phyloP scores from a whole-genome alignment of 2,329 filamentous ascomycete genomes.

The Colletotrichum sp. region DNA sequence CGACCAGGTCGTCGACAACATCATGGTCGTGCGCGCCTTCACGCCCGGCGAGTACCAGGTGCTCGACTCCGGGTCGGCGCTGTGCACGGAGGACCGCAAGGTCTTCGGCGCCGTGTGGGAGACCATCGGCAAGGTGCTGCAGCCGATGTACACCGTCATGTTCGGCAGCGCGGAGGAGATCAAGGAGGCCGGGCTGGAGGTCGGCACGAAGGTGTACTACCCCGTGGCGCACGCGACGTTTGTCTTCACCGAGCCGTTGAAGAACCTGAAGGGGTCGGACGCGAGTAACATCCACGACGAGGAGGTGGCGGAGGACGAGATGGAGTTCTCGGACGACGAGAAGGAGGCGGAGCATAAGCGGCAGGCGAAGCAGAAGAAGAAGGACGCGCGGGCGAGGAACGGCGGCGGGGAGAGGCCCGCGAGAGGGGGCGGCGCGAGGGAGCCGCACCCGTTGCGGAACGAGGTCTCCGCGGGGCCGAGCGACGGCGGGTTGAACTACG shows the following conservation, averaged over 20 bases:
- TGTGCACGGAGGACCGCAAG: slow-evolving; percentile 77
- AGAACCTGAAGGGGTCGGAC: slow-evolving; percentile 84
- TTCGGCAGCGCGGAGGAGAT: slow-evolving; percentile 76
- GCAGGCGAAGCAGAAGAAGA: slow-evolving; percentile 70
- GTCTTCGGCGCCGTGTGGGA: slow-evolving; percentile 86
- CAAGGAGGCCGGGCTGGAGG: slow-evolving; percentile 66
- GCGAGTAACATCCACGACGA: slow-evolving; percentile 96
- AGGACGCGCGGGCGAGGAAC: slow-evolving; percentile 45
- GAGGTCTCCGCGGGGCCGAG: slow-evolving; percentile 41
- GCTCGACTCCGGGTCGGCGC: slow-evolving; percentile 80
- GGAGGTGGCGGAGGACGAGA: slow-evolving; percentile 82
- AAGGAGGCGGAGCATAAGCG: slow-evolving; percentile 84
- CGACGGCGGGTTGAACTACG: slow-evolving; percentile 63
- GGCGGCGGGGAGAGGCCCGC: slow-evolving; percentile 35
- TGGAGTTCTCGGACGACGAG: slow-evolving; percentile 97
- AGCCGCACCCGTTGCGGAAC: slow-evolving; percentile 45
- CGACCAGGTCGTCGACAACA: slow-evolving; percentile 79
- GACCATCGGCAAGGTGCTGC: slow-evolving; percentile 82
- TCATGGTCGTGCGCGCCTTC: slow-evolving; percentile 78
- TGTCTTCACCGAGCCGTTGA: slow-evolving; percentile 85
- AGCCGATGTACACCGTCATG: slow-evolving; percentile 84
- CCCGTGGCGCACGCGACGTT: slow-evolving; percentile 78
- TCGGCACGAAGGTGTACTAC: slow-evolving; percentile 79
- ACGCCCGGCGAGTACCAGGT: slow-evolving; percentile 84
- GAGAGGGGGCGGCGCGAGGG: slow-evolving; percentile 33